Conservation (phyloP, 139 green algal genomes). For the Bryopsis sp. region DNA sequence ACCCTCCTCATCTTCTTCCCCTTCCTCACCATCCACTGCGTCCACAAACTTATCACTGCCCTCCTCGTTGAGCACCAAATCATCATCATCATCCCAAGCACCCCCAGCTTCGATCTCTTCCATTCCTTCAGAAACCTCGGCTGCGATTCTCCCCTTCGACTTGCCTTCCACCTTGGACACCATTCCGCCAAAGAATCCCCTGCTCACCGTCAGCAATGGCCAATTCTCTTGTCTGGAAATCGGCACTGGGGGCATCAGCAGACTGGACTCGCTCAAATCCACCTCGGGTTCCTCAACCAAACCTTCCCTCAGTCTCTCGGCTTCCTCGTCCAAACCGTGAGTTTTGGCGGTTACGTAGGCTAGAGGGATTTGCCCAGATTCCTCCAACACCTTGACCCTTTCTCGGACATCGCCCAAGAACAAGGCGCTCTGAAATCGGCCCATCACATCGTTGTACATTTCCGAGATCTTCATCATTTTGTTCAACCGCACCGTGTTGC, state of each 20-base stretch:
- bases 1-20: conserved; percentile 37
- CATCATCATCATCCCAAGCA: conserved; percentile 74
- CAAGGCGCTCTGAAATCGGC: conserved; percentile 94
- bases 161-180: conserved; percentile 6
- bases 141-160: background rate
- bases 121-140: conserved; percentile 7
- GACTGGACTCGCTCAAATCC: conserved; percentile 22
- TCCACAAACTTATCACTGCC: conserved; percentile 25
- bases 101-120: conserved; percentile 19
- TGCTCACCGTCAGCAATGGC: conserved; percentile 92
- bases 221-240: conserved; percentile 90
- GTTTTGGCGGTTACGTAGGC: conserved; percentile 84
- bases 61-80: no score
- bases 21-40: conserved; percentile 20
- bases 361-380: conserved; percentile 80
- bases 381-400: conserved; percentile 76
- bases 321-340: conserved; percentile 66
- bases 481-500: conserved; percentile 64
- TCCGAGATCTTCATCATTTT: conserved; percentile 99
- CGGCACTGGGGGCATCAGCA: conserved; percentile 60
- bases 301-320: conserved; percentile 43
- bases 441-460: conserved; percentile 89
- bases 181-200: conserved; percentile 88
- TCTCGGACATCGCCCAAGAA: conserved; percentile 91
- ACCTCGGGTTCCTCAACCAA: conserved; percentile 41